These are phyloP conservation scores for Lentinula sp. DNA, from an alignment of 768 basidiomycete species.

Conservation along the genomic window DNA sequence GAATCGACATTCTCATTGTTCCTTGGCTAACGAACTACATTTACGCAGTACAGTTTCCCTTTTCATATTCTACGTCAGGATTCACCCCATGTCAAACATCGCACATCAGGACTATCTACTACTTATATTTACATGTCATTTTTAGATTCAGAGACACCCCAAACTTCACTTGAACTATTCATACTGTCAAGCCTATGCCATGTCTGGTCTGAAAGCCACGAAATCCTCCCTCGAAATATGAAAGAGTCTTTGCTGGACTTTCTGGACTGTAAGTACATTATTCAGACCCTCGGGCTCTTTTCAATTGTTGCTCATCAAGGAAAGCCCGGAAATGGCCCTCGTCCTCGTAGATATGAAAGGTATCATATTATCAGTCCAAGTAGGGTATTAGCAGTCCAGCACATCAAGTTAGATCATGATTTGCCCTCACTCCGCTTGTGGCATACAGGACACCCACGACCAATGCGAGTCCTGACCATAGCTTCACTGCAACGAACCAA, in stretches of 20 bases:
- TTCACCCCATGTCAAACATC: neutral
- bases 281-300: no score
- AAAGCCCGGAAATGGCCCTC: no score
- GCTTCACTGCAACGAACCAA: conserved; percentile 49
- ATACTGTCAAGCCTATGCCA: neutral
- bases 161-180: neutral
- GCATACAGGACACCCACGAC: conserved; percentile 76
- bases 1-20: neutral
- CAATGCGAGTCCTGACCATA: conserved; percentile 56
- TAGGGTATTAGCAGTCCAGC: neutral
- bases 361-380: neutral
- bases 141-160: neutral
- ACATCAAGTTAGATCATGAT: neutral
- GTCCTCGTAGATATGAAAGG: no score
- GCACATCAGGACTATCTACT: neutral
- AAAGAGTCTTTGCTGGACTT: neutral
- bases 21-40: neutral
- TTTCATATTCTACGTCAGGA: neutral
- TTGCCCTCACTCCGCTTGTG: conserved; percentile 48
- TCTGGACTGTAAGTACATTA: neutral
- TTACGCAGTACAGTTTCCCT: neutral
- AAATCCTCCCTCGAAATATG: no score
- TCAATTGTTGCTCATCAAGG: no score
- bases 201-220: no score
- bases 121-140: neutral